These are phyloP conservation scores for Harringtonia lauricola DNA, from an alignment of 2,329 filamentous ascomycete genomes.

Conservation along the genomic window DNA sequence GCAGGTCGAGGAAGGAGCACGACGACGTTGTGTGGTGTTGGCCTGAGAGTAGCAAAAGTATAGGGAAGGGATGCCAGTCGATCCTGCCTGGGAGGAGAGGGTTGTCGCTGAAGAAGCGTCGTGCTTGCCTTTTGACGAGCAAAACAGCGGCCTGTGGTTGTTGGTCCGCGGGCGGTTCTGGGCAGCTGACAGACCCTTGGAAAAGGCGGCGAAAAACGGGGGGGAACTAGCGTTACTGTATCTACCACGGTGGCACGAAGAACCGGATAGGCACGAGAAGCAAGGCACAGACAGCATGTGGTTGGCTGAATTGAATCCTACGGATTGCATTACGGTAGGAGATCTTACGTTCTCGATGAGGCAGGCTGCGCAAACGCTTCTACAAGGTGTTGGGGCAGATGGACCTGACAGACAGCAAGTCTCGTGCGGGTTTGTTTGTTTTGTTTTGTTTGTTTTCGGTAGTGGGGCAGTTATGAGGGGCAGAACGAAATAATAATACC, in stretches of 20 bases:
- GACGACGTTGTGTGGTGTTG: no score
- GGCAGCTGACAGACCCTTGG: no score
- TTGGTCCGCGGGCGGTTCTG: not conserved
- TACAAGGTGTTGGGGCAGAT: not conserved
- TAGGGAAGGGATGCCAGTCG: not conserved
- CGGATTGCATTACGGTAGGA: no score
- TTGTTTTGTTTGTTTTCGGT: conserved; percentile 10
- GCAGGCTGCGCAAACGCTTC: not conserved
- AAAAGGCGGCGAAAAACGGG: no score
- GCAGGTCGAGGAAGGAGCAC: no score
- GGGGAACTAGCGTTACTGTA: not conserved
- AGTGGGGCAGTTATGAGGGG: conserved; percentile 7
- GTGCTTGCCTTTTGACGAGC: no score
- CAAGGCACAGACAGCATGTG: no score
- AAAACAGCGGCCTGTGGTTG: no score
- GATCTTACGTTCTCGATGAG: not conserved
- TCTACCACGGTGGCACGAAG: not conserved
- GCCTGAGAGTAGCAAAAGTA: no score
- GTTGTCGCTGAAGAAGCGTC: not conserved
- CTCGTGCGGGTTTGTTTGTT: not conserved
- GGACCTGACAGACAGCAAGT: not conserved
- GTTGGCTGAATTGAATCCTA: no score
- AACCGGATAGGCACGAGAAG: no score
- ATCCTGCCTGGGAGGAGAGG: not conserved
- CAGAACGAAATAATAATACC: not conserved